A percentile compares a stretch with the other conserved stretches of the same genome.
These are phyloP conservation scores for Zygoascus sp. DNA, from an alignment of 1,139 yeast genomes.

Conservation along the genomic window DNA sequence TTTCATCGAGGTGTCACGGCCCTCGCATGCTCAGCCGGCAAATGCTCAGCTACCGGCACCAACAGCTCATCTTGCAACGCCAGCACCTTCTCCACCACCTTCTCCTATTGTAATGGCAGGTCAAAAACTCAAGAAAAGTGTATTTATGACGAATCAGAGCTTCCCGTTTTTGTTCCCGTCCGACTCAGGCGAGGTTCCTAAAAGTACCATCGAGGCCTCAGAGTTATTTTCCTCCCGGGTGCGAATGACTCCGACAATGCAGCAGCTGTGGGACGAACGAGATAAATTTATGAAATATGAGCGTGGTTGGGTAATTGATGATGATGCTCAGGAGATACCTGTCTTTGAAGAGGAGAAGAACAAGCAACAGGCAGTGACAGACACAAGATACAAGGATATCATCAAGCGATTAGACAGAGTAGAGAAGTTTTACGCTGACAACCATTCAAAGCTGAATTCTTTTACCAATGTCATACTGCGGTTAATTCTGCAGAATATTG, in stretches of 20 bases:
- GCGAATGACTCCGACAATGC: constrained; percentile 58
- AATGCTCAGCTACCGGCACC: constrained; percentile 58
- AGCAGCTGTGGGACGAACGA: constrained; percentile 69
- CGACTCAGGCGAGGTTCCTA: constrained; percentile 50
- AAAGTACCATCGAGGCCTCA: constrained; percentile 75
- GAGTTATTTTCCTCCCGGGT: constrained; percentile 58
- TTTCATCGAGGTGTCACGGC: constrained; percentile 53
- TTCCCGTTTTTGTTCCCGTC: constrained; percentile 78
- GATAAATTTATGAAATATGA: constrained; percentile 70
- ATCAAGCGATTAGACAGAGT: constrained; percentile 47
- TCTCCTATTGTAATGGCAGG: constrained; percentile 52
- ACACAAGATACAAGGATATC: constrained; percentile 13
- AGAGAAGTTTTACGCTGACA: constrained; percentile 53
- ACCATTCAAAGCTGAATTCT: constrained; percentile 55
- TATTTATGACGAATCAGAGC: constrained; percentile 69
- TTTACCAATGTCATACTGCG: constrained; percentile 61
- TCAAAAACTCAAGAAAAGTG: constrained; percentile 61
- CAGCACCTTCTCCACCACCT: constrained; percentile 79
- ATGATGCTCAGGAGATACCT: not conserved
- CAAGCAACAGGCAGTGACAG: constrained; percentile 1
- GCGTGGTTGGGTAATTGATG: constrained; percentile 50
- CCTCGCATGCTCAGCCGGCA: constrained; percentile 50
- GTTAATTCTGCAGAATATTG: constrained; percentile 47
- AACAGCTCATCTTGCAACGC: constrained; percentile 74
- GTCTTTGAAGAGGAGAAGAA: constrained; percentile 13